phyloP scores from a whole-genome alignment of 139 green algal genomes.

The Chlamydomonas schloesseri region DNA sequence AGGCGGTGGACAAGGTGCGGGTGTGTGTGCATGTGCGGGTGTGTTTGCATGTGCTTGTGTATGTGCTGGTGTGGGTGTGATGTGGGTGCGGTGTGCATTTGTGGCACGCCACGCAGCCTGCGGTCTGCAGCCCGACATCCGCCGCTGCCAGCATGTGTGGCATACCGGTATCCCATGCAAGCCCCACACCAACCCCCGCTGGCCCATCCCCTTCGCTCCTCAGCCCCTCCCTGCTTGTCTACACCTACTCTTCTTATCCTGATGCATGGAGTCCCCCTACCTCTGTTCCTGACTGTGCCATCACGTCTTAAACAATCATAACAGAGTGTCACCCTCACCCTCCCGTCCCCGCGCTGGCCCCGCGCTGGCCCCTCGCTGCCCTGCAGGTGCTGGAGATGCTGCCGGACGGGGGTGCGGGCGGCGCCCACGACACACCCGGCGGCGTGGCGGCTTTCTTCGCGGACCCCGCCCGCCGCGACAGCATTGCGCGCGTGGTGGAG shows the following conservation, averaged over 20 bases:
- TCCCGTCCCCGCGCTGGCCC: background rate
- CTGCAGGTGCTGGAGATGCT: slow-evolving; percentile 27
- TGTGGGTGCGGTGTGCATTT: background rate
- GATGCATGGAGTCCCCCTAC: no score
- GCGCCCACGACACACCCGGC: background rate
- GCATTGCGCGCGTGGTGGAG: slow-evolving; percentile 31
- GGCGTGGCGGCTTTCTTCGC: background rate
- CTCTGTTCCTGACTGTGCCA: no score
- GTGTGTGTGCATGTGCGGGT: background rate
- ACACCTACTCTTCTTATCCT: no score
- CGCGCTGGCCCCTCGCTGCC: no score
- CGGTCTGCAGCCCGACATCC: background rate
- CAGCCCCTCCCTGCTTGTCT: no score
- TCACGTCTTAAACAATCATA: no score
- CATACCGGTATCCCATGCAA: no score
- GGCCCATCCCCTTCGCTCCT: no score
- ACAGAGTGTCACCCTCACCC: background rate
- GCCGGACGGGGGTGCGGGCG: background rate
- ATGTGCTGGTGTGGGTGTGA: background rate
- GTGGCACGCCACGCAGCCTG: background rate
- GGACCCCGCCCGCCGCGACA: slow-evolving; percentile 19
- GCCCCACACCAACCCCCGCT: no score
- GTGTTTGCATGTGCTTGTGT: background rate
- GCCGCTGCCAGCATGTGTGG: no score
- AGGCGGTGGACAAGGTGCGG: slow-evolving; percentile 24